Base-by-base conservation (phyloP, 345 rosid species). In the Triadica sebifera region DNA sequence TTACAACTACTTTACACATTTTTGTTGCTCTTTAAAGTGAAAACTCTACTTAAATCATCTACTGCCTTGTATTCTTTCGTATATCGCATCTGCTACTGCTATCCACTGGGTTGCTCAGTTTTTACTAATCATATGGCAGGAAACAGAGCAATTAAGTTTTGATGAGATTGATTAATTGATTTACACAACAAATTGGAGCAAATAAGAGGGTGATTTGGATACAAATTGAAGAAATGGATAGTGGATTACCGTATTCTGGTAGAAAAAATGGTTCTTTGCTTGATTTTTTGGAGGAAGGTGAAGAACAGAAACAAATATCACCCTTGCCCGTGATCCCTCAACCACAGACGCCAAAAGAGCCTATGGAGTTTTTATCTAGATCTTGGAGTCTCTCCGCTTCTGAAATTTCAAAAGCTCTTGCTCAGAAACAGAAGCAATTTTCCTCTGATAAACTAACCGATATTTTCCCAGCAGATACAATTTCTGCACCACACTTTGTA, bases 301-400 rank as follows among this genome's bases (percentile, higher is more conserved):
- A 75, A 67, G 91, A 83, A 15, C 80, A 74, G 69, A 83, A 74
- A 67, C 69, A 68, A 55, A 82, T 69, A 37, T 24, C 84, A 41
- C 53, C 81, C 5, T 67, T 91, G 80, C 89, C 92, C 17, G 76
- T 87, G 2, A 85, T 93, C 24, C 90, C 84, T 69, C 88, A 91
- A 47, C 97, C 97, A 34, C 86, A 90, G 69, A 94, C 94, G 39
- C 99, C 98, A 0, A 89, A 76, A 49, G 98, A 94, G 77, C 92
- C 97, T 0, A 92, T 94, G 93, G 98, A 94, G 88, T 94, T 91
- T 78, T 77, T 94, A 41, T 89, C 94, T 1, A 93, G 99, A 87
- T 91, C 99, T 0, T 92, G 98, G 97, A 92, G 94, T 75, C 85
- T 89, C 29, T 94, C 99, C 9, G 91, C 98, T 59, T 87, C 97